A percentile compares a stretch with the other conserved stretches of the same genome.
These are phyloP conservation scores for Citrus medica DNA, from an alignment of 345 rosid genomes.

Conservation along the genomic window DNA sequence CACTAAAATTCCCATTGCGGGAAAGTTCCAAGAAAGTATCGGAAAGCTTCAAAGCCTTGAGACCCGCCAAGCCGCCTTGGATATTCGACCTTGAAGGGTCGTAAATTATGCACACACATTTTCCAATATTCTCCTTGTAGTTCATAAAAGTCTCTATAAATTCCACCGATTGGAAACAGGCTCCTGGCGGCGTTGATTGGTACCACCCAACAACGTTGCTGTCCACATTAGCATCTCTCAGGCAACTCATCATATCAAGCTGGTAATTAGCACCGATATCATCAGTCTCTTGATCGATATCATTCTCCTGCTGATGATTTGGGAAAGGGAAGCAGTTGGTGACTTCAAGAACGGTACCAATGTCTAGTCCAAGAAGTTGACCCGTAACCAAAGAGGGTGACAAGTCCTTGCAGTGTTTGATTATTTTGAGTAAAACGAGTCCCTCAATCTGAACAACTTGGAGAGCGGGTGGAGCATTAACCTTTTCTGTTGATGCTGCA, in stretches of 20 bases:
- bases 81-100: constrained; percentile 83
- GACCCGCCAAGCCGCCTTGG: constrained; percentile 72
- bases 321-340: constrained; percentile 99
- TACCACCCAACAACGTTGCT: constrained; percentile 99
- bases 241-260: constrained; percentile 98
- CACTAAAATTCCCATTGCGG: constrained; percentile 66
- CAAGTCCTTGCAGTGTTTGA: constrained; percentile 95
- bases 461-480: constrained; percentile 55
- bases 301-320: constrained; percentile 84
- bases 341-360: constrained; percentile 96
- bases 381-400: constrained; percentile 88
- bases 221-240: constrained; percentile 95
- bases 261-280: constrained; percentile 96
- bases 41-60: constrained; percentile 96
- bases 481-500: constrained; percentile 76
- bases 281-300: constrained; percentile 55
- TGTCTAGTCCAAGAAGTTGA: constrained; percentile 95
- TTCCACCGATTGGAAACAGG: constrained; percentile 78
- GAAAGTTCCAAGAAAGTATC: constrained; percentile 93
- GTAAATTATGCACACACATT: constrained; percentile 92
- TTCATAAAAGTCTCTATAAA: constrained; percentile 97
- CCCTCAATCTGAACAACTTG: constrained; percentile 98
- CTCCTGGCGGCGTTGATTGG: constrained; percentile 84
- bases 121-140: constrained; percentile 90
- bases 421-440: constrained; percentile 82